Conservation (phyloP, 106 monocot genomes). For the Allium fistulosum region DNA sequence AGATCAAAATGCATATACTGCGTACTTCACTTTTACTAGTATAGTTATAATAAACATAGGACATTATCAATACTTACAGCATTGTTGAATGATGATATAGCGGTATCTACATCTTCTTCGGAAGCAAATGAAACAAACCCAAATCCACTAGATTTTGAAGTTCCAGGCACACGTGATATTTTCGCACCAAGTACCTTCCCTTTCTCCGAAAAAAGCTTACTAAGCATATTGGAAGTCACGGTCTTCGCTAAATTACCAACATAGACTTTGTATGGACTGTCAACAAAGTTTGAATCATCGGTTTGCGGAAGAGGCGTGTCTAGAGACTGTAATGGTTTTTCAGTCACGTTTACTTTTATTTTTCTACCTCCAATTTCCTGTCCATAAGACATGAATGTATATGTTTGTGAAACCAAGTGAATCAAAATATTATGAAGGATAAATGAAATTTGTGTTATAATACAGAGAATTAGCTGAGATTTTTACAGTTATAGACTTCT, state of each 20-base stretch:
- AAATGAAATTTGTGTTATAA: too few relatives aligned
- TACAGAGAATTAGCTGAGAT: too few relatives aligned
- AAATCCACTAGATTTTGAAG: constrained; percentile 87
- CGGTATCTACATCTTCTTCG: constrained; percentile 74
- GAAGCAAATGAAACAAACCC: constrained; percentile 91
- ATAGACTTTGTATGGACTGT: constrained; percentile 92
- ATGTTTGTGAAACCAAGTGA: constrained; percentile 2
- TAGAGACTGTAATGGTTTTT: constrained; percentile 51
- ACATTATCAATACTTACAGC: constrained; percentile 34
- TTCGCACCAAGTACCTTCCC: constrained; percentile 79
- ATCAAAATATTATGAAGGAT: too few relatives aligned
- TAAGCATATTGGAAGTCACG: constrained; percentile 64
- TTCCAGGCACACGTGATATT: constrained; percentile 72
- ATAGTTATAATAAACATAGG: background rate
- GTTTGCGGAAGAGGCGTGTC: constrained; percentile 49
- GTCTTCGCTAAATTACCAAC: constrained; percentile 87
- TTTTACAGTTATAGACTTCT: too few relatives aligned
- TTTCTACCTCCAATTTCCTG: constrained; percentile 90
- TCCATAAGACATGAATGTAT: background rate
- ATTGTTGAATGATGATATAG: constrained; percentile 67
- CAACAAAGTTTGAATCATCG: constrained; percentile 72
- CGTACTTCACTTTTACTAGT: too few relatives aligned
- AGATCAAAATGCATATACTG: background rate
- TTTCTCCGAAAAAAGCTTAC: constrained; percentile 77
- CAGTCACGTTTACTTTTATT: constrained; percentile 94